These are phyloP conservation scores for Cercospora sp. DNA, from an alignment of 2,329 filamentous ascomycete species.

Conservation along the genomic window DNA sequence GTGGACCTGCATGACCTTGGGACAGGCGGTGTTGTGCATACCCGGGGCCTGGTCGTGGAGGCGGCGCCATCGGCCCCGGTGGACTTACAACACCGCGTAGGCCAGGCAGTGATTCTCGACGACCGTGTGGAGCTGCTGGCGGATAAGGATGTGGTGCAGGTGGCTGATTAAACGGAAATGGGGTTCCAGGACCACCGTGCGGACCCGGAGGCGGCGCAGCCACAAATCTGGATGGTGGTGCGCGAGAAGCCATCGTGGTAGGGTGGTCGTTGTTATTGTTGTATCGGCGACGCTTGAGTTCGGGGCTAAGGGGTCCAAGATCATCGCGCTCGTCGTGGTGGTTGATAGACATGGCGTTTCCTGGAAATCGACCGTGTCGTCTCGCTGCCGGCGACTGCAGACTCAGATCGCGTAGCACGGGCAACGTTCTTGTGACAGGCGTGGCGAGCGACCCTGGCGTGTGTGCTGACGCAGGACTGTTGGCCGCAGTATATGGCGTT, in stretches of 20 bases:
- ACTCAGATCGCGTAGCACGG: constrained; percentile 39
- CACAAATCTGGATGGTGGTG: constrained; percentile 35
- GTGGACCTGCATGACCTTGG: constrained; percentile 34
- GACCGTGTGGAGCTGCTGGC: constrained; percentile 37
- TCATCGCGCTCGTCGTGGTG: constrained; percentile 42
- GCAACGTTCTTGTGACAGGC: constrained; percentile 40
- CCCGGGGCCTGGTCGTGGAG: constrained; percentile 49
- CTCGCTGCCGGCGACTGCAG: constrained; percentile 39
- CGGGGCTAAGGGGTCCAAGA: constrained; percentile 52
- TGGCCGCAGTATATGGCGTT: constrained; percentile 50
- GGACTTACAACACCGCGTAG: constrained; percentile 35
- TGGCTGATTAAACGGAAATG: constrained; percentile 42
- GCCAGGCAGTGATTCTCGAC: constrained; percentile 47
- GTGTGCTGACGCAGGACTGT: constrained; percentile 34
- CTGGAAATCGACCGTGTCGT: constrained; percentile 29
- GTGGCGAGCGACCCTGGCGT: constrained; percentile 37
- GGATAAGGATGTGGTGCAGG: constrained; percentile 44
- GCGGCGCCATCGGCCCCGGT: constrained; percentile 54
- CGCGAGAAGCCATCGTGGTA: constrained; percentile 43
- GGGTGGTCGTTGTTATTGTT: constrained; percentile 44
- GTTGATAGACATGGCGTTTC: constrained; percentile 38
- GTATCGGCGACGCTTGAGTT: constrained; percentile 64
- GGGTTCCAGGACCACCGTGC: constrained; percentile 40
- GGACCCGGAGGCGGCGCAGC: constrained; percentile 21
- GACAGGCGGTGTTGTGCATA: constrained; percentile 39